Conservation (phyloP, 2,329 filamentous ascomycete genomes). For the Aspergillus transmontanensis region DNA sequence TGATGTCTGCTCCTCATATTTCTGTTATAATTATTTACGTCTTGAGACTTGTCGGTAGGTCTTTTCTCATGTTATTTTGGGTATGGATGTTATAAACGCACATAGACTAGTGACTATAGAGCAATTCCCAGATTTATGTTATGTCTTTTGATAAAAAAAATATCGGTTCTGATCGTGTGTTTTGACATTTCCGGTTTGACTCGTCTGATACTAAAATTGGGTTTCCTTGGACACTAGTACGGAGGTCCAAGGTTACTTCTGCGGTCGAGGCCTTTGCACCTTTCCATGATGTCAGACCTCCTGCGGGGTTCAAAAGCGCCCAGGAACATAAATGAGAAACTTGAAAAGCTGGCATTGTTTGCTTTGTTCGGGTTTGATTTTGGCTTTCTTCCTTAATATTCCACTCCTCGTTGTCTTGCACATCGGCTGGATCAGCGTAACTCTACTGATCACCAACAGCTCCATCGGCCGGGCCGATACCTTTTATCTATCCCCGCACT, state of each 20-base stretch:
- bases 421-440: not conserved
- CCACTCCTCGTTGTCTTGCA: too few species aligned
- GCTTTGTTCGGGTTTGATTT: not conserved
- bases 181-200: too few species aligned
- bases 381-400: not conserved
- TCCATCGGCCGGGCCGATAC: not conserved
- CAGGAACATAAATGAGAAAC: slow-evolving; percentile 19
- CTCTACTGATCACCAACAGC: not conserved
- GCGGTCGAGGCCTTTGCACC: slow-evolving; percentile 1
- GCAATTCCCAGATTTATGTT: slow-evolving; percentile 2
- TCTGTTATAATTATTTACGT: slow-evolving; percentile 10
- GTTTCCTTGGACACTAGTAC: slow-evolving; percentile 3
- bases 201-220: not conserved
- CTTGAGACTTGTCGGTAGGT: slow-evolving; percentile 9
- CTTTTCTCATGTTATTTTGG: slow-evolving; percentile 11
- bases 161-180: too few species aligned
- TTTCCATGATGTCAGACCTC: slow-evolving; percentile 22
- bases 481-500: not conserved
- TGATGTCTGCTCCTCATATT: not conserved
- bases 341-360: slow-evolving; percentile 2
- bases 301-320: slow-evolving; percentile 20
- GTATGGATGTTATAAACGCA: slow-evolving; percentile 12
- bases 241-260: slow-evolving; percentile 6
- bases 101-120: slow-evolving; percentile 19
- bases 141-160: not conserved